These are phyloP conservation scores for Thermochaetoides thermophila DNA, from an alignment of 495 filamentous ascomycete genomes.

Conservation along the genomic window DNA sequence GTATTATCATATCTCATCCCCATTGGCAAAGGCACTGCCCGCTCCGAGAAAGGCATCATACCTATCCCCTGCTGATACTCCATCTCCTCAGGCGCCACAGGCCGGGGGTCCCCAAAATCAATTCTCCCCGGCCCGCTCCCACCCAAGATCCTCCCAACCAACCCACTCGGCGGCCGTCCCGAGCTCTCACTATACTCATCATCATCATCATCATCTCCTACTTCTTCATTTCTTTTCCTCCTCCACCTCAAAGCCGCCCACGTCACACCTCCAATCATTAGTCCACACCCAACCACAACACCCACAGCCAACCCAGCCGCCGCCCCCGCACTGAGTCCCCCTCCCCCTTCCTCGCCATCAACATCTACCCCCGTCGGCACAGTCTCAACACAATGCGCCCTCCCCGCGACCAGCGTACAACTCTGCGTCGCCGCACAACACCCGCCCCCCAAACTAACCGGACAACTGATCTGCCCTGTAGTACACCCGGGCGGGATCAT, in stretches of 20 bases:
- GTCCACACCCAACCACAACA: constrained; percentile 20
- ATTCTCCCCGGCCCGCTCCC: neutral
- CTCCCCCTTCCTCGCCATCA: neutral
- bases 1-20: too few species aligned
- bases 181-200: neutral
- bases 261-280: constrained; percentile 21
- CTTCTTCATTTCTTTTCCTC: constrained; percentile 3
- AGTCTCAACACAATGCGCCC: constrained; percentile 31
- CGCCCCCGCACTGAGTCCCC: constrained; percentile 29
- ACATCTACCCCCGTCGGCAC: constrained; percentile 20
- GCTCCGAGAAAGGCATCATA: too few species aligned
- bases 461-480: constrained; percentile 57
- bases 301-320: constrained; percentile 29
- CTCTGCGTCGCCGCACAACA: constrained; percentile 59
- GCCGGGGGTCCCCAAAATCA: neutral
- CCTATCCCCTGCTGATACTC: too few species aligned
- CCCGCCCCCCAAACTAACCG: constrained; percentile 48
- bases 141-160: neutral
- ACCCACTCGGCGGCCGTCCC: constrained; percentile 2
- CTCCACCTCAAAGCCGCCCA: constrained; percentile 24
- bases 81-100: too few species aligned
- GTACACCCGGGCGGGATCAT: constrained; percentile 41
- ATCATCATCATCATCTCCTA: neutral
- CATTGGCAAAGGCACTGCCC: too few species aligned
- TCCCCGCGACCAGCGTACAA: constrained; percentile 49